phyloP scores from a whole-genome alignment of 768 basidiomycete species.

The Leccinum longicurvipes region DNA sequence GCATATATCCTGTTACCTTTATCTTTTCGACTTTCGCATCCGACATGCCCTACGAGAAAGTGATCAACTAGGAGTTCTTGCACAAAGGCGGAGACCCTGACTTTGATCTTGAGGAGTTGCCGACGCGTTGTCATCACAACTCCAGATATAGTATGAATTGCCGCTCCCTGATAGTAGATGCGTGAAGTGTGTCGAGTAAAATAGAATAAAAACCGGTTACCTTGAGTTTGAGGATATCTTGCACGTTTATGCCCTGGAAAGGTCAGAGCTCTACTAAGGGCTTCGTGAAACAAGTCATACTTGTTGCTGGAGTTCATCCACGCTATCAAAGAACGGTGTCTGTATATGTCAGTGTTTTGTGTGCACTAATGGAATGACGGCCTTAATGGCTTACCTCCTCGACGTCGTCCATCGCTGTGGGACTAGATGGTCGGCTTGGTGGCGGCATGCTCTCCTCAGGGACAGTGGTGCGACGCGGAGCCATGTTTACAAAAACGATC shows the following conservation, averaged over 20 bases:
- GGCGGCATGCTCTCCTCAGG: slow-evolving; percentile 26
- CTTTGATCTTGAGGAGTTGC: slow-evolving; percentile 93
- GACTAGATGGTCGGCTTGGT: slow-evolving; percentile 26
- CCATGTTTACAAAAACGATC: slow-evolving; percentile 13
- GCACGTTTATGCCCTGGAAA: slow-evolving; percentile 84
- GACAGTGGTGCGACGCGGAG: slow-evolving; percentile 28
- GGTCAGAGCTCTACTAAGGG: neutral
- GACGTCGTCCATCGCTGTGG: slow-evolving; percentile 33
- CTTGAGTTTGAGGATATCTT: slow-evolving; percentile 94
- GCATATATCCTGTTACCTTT: slow-evolving; percentile 50
- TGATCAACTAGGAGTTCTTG: neutral
- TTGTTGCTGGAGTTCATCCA: slow-evolving; percentile 85
- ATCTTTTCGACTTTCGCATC: slow-evolving; percentile 98
- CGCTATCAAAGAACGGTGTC: slow-evolving; percentile 66
- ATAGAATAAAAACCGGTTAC: slow-evolving; percentile 33
- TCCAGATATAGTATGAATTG: slow-evolving; percentile 81
- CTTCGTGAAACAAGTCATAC: slow-evolving; percentile 36
- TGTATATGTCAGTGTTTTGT: slow-evolving; percentile 19
- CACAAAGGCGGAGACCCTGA: slow-evolving; percentile 23
- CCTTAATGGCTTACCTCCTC: slow-evolving; percentile 36
- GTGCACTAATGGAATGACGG: neutral
- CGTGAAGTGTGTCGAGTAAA: neutral
- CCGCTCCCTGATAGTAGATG: slow-evolving; percentile 50
- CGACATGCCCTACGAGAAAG: slow-evolving; percentile 71
- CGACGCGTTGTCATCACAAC: slow-evolving; percentile 90